phyloP scores from a whole-genome alignment of 2,329 filamentous ascomycete genomes.

The Hawksworthiomyces lignivorus region DNA sequence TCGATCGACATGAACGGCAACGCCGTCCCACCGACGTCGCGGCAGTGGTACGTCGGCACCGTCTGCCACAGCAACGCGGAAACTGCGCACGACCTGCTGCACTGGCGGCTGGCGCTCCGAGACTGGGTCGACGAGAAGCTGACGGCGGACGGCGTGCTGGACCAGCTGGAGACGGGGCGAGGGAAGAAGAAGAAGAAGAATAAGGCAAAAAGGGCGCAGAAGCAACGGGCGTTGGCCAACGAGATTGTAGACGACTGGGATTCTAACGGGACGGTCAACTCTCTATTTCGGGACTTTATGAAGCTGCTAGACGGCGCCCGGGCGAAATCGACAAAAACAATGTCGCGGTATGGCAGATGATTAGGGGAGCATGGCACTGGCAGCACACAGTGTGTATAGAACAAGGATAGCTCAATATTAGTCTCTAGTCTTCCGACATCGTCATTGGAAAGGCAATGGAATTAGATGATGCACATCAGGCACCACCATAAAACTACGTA shows the following conservation, averaged over 20 bases:
- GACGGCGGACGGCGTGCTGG: conserved; percentile 47
- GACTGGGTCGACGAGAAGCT: conserved; percentile 61
- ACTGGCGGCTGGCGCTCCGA: conserved; percentile 71
- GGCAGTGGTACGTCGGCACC: conserved; percentile 30
- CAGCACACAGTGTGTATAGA: too few relatives aligned
- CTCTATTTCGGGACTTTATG: conserved; percentile 60
- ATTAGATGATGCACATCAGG: too few relatives aligned
- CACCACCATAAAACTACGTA: too few relatives aligned
- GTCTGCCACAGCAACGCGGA: conserved; percentile 46
- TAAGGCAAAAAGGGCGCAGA: conserved; percentile 50
- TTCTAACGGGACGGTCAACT: conserved; percentile 46
- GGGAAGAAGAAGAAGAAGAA: conserved; percentile 45
- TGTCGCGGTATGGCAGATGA: conserved; percentile 11
- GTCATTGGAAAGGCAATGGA: too few relatives aligned
- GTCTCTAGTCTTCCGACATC: too few relatives aligned
- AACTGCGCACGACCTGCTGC: conserved; percentile 62
- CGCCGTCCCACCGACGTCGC: conserved; percentile 28
- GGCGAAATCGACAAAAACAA: conserved; percentile 26
- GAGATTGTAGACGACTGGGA: conserved; percentile 59
- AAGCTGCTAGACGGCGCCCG: conserved; percentile 51
- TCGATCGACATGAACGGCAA: conserved; percentile 32
- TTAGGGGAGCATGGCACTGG: too few relatives aligned
- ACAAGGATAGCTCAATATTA: too few relatives aligned
- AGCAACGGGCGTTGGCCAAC: conserved; percentile 53
- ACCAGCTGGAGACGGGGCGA: background rate